Evolutionary conservation across 2,329 filamentous ascomycete genomes (phyloP).

Genomic region (Clonostachys rosea): DNA sequence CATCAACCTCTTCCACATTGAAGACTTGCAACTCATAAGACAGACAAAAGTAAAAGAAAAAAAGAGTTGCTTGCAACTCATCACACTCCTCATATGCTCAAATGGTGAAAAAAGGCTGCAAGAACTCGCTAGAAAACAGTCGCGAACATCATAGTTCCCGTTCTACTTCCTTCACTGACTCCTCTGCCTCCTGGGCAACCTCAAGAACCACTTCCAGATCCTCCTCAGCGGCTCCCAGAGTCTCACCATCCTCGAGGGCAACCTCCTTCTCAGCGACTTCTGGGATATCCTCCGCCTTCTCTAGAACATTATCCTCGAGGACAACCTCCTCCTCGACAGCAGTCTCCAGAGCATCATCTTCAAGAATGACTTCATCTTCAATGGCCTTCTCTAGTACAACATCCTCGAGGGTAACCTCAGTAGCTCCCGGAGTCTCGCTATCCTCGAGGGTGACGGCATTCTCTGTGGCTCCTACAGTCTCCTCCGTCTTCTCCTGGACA

Average conservation of each 20-base stretch:
- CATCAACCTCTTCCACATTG: neutral
- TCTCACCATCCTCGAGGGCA: neutral
- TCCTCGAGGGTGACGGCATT: no score
- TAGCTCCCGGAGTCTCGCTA: no score
- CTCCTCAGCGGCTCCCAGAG: neutral
- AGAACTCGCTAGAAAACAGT: neutral
- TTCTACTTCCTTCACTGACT: neutral
- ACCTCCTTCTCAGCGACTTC: no score
- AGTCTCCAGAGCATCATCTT: neutral
- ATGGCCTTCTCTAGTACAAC: no score
- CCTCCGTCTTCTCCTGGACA: neutral
- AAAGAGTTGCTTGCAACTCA: neutral
- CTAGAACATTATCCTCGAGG: no score
- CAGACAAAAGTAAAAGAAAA: neutral
- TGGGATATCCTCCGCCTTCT: no score
- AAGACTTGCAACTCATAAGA: neutral
- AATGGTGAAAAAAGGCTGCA: no score
- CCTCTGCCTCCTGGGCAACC: neutral
- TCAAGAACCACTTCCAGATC: neutral
- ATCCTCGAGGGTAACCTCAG: no score
- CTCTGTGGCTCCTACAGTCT: no score
- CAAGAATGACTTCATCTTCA: neutral
- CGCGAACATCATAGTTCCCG: neutral
- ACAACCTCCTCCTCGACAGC: neutral
- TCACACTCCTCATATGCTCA: neutral